Base-by-base conservation (phyloP, 306 rosid genomes). In the Castanospermum australe region DNA sequence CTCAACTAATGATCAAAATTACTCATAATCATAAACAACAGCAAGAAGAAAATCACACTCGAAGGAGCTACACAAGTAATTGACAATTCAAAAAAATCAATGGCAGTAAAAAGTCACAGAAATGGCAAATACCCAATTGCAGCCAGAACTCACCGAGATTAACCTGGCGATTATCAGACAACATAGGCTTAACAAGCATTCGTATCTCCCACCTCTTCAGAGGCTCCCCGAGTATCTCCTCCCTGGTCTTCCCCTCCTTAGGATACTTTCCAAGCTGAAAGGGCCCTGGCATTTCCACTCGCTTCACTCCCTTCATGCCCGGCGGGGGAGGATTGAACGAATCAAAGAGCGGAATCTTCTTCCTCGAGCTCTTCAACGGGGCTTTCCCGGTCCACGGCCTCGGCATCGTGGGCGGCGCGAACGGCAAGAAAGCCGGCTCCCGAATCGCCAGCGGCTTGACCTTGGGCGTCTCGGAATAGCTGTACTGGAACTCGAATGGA, bases 321-420 rank as follows among this genome's bases (percentile, higher is more conserved):
- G 83, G 61, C 12, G 88, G 79, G 2, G 91, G 92, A 35, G 93
- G 92, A 57, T 87, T 84, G 18, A 89, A 79, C 18, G 99, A 91
- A 59, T 91, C 96, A 32, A 91, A 81, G 0, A 95, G 86, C 10
- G 92, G 96, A 57, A 89, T 79, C 75, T 95, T 94, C 78, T 92
- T 89, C 85, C 83, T 89, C 35, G 96, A 88, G 82, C 93, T 90
- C 87, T 93, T 92, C 92, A 95, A 33, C 42, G 98, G 98, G 0
- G 98, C 99, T 60, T 95, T 95, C 0, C 97, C 99, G 0, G 98
- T 95, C 99, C 98, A 95, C 4, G 99, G 99, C 76, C 98, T 78
- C 75, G 97, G 91, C 98, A 95, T 95, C 2, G 96, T 79, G 0
- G 96, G 96, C 24, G 99, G 90, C 7, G 91, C 97, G 69, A 95